Percentiles rank a stretch among this genome's conserved stretches.
Conservation (phyloP, 75 land plant species). For the Cupressus sempervirens region DNA sequence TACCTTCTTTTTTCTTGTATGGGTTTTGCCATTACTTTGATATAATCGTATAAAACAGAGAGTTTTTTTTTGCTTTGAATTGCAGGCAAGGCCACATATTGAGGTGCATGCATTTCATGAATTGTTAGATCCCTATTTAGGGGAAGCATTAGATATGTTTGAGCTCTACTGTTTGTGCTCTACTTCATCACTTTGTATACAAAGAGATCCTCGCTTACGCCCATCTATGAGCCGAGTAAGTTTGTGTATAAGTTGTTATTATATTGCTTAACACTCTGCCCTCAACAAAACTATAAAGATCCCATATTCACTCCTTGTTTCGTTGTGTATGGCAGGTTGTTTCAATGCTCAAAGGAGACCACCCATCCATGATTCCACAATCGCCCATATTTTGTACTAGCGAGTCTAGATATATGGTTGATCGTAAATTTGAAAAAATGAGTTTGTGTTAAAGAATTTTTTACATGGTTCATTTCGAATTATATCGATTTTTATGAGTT, state of each 20-base stretch:
- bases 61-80: neutral
- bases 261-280: neutral
- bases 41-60: too few relatives aligned
- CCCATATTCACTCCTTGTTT: neutral
- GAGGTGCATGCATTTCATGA: neutral
- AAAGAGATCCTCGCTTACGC: neutral
- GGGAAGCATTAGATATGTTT: neutral
- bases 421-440: too few relatives aligned
- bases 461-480: too few relatives aligned
- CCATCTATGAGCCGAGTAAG: neutral
- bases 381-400: neutral
- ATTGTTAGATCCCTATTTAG: neutral
- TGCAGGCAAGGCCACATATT: neutral
- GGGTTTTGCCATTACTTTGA: too few relatives aligned
- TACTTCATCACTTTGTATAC: neutral
- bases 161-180: neutral
- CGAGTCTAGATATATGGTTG: neutral
- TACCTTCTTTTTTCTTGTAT: neutral
- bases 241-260: neutral
- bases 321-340: neutral
- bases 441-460: too few relatives aligned
- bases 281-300: neutral
- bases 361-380: neutral
- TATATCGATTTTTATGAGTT: too few relatives aligned
- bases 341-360: neutral